phyloP scores from a whole-genome alignment of 1,139 yeast genomes.

The Blastobotrys proliferans region DNA sequence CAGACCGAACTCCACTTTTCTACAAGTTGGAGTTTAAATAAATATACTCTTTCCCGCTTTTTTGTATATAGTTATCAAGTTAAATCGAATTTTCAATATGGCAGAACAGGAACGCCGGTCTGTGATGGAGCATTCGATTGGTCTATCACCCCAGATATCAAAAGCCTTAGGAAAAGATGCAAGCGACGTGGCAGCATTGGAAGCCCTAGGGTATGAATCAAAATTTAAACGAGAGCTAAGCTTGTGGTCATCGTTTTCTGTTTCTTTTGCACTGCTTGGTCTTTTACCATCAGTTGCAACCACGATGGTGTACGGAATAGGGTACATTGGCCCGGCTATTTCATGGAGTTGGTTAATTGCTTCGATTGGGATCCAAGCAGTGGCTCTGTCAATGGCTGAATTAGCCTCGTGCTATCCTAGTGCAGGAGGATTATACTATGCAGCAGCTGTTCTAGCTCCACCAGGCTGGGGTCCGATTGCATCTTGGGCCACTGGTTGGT shows the following conservation, averaged over 20 bases:
- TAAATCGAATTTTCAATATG: no score
- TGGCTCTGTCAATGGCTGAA: conserved; percentile 50
- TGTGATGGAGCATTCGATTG: no score
- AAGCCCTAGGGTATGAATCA: conserved; percentile 65
- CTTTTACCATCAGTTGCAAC: conserved; percentile 57
- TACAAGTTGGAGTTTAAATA: no score
- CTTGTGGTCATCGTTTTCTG: conserved; percentile 58
- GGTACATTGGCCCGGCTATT: conserved; percentile 55
- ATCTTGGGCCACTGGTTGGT: conserved; percentile 50
- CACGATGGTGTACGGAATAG: conserved; percentile 38
- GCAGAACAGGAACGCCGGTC: no score
- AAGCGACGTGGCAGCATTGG: conserved; percentile 29
- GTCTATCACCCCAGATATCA: conserved; percentile 6
- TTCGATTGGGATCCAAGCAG: conserved; percentile 45
- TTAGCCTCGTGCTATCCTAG: conserved; percentile 62
- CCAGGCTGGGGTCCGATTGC: conserved; percentile 40
- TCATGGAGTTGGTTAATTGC: conserved; percentile 62
- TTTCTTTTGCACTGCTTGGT: conserved; percentile 66
- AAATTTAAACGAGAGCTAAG: conserved; percentile 63
- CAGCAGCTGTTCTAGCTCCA: conserved; percentile 51
- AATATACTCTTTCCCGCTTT: no score
- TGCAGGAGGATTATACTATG: conserved; percentile 61
- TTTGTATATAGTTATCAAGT: no score
- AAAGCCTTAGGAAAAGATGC: conserved; percentile 14
- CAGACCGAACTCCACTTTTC: no score